phyloP scores from a whole-genome alignment of 2,329 filamentous ascomycete genomes.

The Pseudocercospora eumusae region DNA sequence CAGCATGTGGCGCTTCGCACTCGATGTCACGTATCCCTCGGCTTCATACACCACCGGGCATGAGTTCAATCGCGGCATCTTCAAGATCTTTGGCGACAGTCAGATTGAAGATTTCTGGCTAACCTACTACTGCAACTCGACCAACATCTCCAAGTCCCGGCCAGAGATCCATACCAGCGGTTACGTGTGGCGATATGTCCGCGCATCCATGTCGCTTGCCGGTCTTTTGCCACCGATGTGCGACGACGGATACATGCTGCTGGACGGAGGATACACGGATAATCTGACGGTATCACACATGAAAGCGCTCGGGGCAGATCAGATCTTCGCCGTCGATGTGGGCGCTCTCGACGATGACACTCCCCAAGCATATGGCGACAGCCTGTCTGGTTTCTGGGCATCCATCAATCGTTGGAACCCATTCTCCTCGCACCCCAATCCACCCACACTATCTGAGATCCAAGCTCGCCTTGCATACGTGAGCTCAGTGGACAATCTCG shows the following conservation, averaged over 20 bases:
- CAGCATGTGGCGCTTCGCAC: constrained; percentile 96
- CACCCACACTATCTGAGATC: constrained; percentile 92
- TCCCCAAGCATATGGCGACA: constrained; percentile 90
- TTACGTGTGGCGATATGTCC: constrained; percentile 95
- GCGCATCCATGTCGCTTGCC: constrained; percentile 94
- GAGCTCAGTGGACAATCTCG: constrained; percentile 88
- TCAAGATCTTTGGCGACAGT: constrained; percentile 94
- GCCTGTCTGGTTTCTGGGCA: constrained; percentile 91
- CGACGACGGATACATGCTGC: constrained; percentile 93
- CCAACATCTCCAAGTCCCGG: constrained; percentile 93
- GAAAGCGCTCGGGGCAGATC: constrained; percentile 88
- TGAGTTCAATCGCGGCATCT: constrained; percentile 98
- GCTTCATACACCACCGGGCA: constrained; percentile 97
- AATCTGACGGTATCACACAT: constrained; percentile 96
- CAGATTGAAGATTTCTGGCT: constrained; percentile 99
- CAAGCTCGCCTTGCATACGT: constrained; percentile 94
- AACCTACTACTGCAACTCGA: constrained; percentile 98
- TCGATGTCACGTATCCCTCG: constrained; percentile 94
- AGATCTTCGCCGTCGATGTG: constrained; percentile 95
- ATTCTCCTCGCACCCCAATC: constrained; percentile 83
- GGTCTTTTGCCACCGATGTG: constrained; percentile 90
- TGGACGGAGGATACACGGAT: constrained; percentile 96
- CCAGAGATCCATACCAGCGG: constrained; percentile 92
- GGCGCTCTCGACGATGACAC: constrained; percentile 88
- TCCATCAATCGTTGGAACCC: constrained; percentile 97